phyloP scores from a whole-genome alignment of 176 grass and related monocot species.

The Oropetium thomaeum region DNA sequence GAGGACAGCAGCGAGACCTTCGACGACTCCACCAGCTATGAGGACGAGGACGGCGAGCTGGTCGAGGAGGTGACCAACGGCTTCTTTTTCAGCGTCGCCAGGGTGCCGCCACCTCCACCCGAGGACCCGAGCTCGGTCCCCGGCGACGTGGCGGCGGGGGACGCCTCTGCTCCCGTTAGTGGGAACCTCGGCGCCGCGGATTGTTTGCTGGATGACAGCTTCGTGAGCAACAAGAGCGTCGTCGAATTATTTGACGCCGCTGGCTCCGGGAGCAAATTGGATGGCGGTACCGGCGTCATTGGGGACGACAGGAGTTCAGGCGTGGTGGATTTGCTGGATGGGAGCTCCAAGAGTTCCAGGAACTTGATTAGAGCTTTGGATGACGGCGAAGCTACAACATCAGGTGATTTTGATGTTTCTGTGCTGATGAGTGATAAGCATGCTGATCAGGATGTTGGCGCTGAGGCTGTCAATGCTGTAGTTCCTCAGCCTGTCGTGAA shows the following conservation, averaged over 20 bases:
- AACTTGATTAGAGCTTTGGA: constrained; percentile 2
- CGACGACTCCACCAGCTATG: constrained; percentile 31
- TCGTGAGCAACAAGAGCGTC: neutral
- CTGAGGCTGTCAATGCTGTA: neutral
- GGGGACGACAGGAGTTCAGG: neutral
- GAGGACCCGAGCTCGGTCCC: neutral
- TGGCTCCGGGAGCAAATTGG: neutral
- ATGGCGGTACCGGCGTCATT: neutral
- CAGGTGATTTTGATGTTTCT: neutral
- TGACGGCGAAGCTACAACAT: neutral
- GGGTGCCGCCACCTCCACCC: constrained; percentile 23
- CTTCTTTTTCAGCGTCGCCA: constrained; percentile 45
- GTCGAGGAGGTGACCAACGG: constrained; percentile 43
- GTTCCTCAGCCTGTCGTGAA: neutral
- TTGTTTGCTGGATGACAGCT: neutral
- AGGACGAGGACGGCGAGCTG: constrained; percentile 19
- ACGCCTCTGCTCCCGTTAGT: neutral
- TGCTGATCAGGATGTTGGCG: neutral
- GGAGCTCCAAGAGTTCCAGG: constrained; percentile 28
- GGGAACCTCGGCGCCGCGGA: constrained; percentile 9
- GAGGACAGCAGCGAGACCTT: constrained; percentile 15
- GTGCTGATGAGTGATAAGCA: neutral
- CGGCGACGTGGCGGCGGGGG: neutral
- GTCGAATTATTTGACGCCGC: constrained; percentile 14
- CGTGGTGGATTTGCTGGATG: constrained; percentile 12